Conservation (phyloP, 805 yeast species). For the Candida koratica region DNA sequence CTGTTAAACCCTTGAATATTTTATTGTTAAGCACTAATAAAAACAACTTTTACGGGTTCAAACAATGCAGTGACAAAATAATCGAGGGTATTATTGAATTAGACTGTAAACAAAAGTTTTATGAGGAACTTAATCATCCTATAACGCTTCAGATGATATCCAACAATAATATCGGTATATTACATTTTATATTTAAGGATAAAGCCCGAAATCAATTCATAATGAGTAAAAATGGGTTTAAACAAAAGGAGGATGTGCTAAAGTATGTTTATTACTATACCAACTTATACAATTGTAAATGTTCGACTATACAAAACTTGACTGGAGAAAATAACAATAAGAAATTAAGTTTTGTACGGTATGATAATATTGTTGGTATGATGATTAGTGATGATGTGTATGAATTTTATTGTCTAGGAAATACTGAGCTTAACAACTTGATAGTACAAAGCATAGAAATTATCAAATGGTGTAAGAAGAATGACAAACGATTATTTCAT, state of each 20-base stretch:
- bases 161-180: conserved; percentile 15
- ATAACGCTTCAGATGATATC: conserved; percentile 1
- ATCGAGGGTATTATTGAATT: conserved; percentile 27
- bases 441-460: conserved; percentile 60
- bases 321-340: conserved; percentile 27
- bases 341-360: conserved; percentile 41
- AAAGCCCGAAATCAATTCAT: conserved; percentile 64
- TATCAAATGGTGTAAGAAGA: conserved; percentile 70
- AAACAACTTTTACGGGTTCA: conserved; percentile 74
- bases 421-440: conserved; percentile 53
- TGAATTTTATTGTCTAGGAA: conserved; percentile 37
- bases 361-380: conserved; percentile 29
- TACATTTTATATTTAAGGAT: conserved; percentile 80
- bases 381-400: conserved; percentile 31
- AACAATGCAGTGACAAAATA: conserved; percentile 54
- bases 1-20: conserved; percentile 30
- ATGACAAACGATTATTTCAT: conserved; percentile 68
- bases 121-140: conserved; percentile 20
- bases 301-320: conserved; percentile 14
- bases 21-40: conserved; percentile 64
- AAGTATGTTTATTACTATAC: conserved; percentile 38
- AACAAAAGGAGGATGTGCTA: conserved; percentile 24
- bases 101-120: conserved; percentile 20
- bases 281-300: conserved; percentile 21
- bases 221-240: conserved; percentile 27